Base-by-base conservation (phyloP, 2,329 filamentous ascomycete species). In the Didymella pomorum region DNA sequence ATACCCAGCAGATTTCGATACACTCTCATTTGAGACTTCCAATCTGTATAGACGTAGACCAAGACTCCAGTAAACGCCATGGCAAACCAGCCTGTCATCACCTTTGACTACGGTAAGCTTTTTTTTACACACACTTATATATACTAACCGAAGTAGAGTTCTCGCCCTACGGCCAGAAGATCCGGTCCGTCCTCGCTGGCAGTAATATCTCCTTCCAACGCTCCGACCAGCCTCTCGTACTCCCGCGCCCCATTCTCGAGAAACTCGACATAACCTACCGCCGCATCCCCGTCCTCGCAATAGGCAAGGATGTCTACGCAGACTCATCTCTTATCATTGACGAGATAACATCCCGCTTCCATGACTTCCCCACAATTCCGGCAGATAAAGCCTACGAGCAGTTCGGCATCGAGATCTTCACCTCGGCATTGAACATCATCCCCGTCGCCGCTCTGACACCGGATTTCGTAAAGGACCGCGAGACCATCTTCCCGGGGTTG, bases 301-400 rank as follows among this genome's bases (percentile, higher is more conserved):
- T 91, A 64, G 89, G 87, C 16, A 80, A 84, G 6, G 85, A 90
- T 69, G 78, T 92, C 42, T 92, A 91, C 78, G 79, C 86, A 60
- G 89, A 92, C 79, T 87, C 87, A 2, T 85, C 87, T 2, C 82
- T 91, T 21, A 91, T 92, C 66, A 74, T 92, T 20, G 75, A 75
- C 25, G 88, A 87, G 72, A 84, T 92, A 1, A 87, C 91, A 67
- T 66, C 78, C 1, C 76, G 84, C 33, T 86, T 43, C 33, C 9
- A 33, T 3, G 6, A 4, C 0, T 51, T 59, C 2, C 84, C 70
- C 3, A 51, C 46, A 2, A 51, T 83, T 83, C 0, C 2, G 72
- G 78, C 14, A 71, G 79, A 58, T 71, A 63, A 72, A 28, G 74
- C 48, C 14, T 65, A 45, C 14, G 42, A 39, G 41, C 41, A 43